phyloP scores from a whole-genome alignment of 345 rosid genomes.

The Lepidium aucheri region DNA sequence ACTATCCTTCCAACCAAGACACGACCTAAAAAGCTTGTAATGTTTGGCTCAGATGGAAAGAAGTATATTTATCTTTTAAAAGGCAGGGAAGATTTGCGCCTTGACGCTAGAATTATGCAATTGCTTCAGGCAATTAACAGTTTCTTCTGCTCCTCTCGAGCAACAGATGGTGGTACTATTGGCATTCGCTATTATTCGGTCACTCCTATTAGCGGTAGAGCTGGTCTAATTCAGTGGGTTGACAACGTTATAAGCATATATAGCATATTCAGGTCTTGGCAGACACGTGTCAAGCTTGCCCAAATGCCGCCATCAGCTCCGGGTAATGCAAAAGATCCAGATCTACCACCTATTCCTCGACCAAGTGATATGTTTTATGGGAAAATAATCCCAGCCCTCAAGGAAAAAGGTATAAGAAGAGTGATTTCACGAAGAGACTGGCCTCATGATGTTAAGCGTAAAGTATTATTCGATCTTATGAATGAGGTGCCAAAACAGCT shows the following conservation, averaged over 20 bases:
- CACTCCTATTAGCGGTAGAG: slow-evolving; percentile 90
- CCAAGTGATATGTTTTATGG: slow-evolving; percentile 98
- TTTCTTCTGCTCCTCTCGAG: slow-evolving; percentile 51
- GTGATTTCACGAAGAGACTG: slow-evolving; percentile 94
- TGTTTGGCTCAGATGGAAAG: slow-evolving; percentile 88
- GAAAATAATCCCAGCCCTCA: slow-evolving; percentile 93
- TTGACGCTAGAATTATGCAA: slow-evolving; percentile 98
- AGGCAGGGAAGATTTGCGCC: slow-evolving; percentile 95
- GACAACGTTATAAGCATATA: slow-evolving; percentile 80
- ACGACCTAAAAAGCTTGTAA: slow-evolving; percentile 81
- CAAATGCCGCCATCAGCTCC: slow-evolving; percentile 46
- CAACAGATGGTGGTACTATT: slow-evolving; percentile 41
- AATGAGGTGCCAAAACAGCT: slow-evolving; percentile 86
- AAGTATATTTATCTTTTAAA: slow-evolving; percentile 74
- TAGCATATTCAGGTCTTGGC: slow-evolving; percentile 83
- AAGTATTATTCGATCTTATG: slow-evolving; percentile 87
- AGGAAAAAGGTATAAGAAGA: slow-evolving; percentile 89
- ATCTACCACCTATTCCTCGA: slow-evolving; percentile 75
- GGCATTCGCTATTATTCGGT: slow-evolving; percentile 77
- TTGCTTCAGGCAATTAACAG: slow-evolving; percentile 80
- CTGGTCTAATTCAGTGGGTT: slow-evolving; percentile 95
- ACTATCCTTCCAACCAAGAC: slow-evolving; percentile 82
- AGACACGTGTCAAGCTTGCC: slow-evolving; percentile 67
- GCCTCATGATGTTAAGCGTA: slow-evolving; percentile 95
- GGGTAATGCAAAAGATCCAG: slow-evolving; percentile 42